Conservation (phyloP, 176 grass and related monocot genomes). For the Lolium rigidum region DNA sequence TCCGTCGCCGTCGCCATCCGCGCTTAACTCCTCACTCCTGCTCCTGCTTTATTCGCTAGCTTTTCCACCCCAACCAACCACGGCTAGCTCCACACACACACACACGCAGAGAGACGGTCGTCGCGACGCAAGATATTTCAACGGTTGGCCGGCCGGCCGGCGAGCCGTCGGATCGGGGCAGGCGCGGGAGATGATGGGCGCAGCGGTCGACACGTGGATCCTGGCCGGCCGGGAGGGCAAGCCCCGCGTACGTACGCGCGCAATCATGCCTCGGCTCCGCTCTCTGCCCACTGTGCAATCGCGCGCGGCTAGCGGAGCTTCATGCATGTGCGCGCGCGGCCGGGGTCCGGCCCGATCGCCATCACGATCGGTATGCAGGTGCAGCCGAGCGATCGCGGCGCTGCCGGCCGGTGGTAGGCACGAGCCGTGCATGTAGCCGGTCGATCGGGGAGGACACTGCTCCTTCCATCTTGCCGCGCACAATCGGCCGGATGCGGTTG, state of each 20-base stretch:
- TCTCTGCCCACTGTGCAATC: neutral
- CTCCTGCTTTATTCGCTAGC: conserved; percentile 30
- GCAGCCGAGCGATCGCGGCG: neutral
- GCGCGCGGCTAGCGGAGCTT: neutral
- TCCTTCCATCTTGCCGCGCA: no score
- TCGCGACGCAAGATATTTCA: neutral
- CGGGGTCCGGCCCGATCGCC: neutral
- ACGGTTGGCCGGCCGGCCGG: neutral
- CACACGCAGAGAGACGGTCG: neutral
- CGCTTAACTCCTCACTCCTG: neutral
- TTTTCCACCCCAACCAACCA: neutral
- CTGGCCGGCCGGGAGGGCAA: no score
- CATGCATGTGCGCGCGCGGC: neutral
- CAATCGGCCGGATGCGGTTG: no score
- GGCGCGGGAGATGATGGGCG: neutral
- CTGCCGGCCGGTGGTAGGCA: neutral
- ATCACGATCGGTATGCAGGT: no score
- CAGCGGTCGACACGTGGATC: no score
- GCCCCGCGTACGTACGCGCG: neutral
- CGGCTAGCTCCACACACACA: neutral
- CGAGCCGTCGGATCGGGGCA: neutral
- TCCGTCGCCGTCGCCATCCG: conserved; percentile 23
- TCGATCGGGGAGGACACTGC: no score
- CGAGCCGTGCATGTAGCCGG: neutral
- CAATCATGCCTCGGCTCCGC: no score